phyloP scores from a whole-genome alignment of 345 rosid genomes.

The Pistacia vera region DNA sequence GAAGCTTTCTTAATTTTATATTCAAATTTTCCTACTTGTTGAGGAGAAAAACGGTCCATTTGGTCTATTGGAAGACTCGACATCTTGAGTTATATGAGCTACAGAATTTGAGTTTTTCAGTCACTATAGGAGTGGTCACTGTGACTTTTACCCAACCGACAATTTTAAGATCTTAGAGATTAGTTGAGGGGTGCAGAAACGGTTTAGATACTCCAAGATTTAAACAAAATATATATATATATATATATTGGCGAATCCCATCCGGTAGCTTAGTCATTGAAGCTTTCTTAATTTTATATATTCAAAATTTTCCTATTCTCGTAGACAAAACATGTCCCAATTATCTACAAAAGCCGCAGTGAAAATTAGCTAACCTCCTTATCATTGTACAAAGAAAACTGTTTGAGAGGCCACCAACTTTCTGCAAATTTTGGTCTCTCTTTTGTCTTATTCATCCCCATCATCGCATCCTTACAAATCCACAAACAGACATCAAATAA shows the following conservation, averaged over 20 bases:
- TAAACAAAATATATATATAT: no score
- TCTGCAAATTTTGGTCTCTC: slow-evolving; percentile 27
- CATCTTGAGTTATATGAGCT: no score
- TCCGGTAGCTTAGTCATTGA: neutral
- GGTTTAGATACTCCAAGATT: no score
- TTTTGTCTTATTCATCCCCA: slow-evolving; percentile 24
- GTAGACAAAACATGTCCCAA: slow-evolving; percentile 17
- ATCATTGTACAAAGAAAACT: slow-evolving; percentile 16
- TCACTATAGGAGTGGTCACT: no score
- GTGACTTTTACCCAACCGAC: no score
- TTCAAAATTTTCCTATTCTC: slow-evolving; percentile 5
- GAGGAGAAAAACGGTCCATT: slow-evolving; percentile 14
- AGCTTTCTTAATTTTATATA: neutral
- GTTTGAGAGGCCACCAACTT: slow-evolving; percentile 31
- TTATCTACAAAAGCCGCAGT: slow-evolving; percentile 12
- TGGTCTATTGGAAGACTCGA: no score
- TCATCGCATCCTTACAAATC: slow-evolving; percentile 30
- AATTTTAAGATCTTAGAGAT: no score
- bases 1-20: neutral
- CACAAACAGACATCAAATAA: slow-evolving; percentile 30
- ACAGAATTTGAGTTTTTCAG: no score
- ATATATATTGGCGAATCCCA: neutral
- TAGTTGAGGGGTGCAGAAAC: no score
- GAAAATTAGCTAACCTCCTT: neutral
- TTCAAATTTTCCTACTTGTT: slow-evolving; percentile 14